Percentiles rank a stretch among this genome's conserved stretches.
phyloP scores from a whole-genome alignment of 768 basidiomycete species.

The Tremella mesenterica region DNA sequence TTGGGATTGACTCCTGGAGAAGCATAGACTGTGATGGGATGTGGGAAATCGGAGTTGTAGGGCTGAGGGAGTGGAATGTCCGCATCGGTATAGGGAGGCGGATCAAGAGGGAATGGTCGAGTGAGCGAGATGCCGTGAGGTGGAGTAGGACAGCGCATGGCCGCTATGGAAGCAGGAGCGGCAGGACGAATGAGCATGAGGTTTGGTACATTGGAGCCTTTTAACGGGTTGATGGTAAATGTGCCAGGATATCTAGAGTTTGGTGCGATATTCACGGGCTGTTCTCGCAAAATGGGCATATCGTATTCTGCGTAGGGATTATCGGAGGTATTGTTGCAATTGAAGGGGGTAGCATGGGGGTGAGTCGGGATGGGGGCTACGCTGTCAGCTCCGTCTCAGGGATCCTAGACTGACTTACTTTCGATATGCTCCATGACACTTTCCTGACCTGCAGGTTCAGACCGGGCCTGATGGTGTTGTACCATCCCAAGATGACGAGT shows the following conservation, averaged over 20 bases:
- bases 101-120: conserved; percentile 19
- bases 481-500: neutral
- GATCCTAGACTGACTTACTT: too few species aligned
- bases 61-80: conserved; percentile 27
- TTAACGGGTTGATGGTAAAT: neutral
- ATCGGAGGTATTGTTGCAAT: neutral
- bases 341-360: neutral
- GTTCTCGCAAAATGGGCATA: neutral
- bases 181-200: neutral
- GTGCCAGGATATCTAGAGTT: too few species aligned
- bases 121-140: conserved; percentile 10
- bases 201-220: neutral
- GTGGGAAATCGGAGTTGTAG: conserved; percentile 35
- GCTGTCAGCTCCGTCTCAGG: too few species aligned
- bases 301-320: neutral
- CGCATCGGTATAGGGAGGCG: conserved; percentile 21
- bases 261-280: too few species aligned
- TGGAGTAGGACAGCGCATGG: neutral
- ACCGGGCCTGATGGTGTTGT: neutral
- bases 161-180: neutral
- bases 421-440: too few species aligned
- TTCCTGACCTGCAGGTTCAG: too few species aligned
- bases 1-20: conserved; percentile 31
- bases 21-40: conserved; percentile 35
- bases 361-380: neutral